Evolutionary conservation across 1,284 basidiomycete species (phyloP).

Genomic region (Cryptococcus wingfieldii): DNA sequence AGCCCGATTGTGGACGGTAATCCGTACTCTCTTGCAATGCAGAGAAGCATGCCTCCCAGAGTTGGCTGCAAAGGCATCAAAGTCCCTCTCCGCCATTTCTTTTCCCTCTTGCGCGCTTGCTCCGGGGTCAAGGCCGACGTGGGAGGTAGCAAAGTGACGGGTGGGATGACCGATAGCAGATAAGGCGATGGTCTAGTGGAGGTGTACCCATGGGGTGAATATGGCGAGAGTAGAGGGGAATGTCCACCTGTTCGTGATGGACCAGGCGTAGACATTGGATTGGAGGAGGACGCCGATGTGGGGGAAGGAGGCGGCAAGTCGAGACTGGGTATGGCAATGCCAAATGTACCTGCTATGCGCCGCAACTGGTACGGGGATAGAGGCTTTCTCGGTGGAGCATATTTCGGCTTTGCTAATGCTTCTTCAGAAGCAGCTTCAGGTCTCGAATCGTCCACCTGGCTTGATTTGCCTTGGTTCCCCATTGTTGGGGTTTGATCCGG

Average conservation of each 20-base stretch:
- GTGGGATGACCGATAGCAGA: conserved; percentile 43
- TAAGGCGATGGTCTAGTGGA: conserved; percentile 12
- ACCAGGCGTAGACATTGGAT: neutral
- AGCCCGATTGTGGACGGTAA: conserved; percentile 42
- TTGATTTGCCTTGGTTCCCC: too few relatives aligned
- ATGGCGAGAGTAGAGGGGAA: conserved; percentile 4
- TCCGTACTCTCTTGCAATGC: conserved; percentile 45
- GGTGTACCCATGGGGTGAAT: neutral
- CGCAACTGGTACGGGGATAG: conserved; percentile 37
- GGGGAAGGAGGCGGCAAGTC: conserved; percentile 5
- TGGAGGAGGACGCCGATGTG: neutral
- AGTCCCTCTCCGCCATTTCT: conserved; percentile 39
- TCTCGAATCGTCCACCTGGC: too few relatives aligned
- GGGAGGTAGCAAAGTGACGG: conserved; percentile 24
- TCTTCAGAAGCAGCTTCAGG: neutral
- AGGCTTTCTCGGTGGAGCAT: conserved; percentile 32
- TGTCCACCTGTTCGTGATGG: conserved; percentile 9
- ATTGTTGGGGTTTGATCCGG: too few relatives aligned
- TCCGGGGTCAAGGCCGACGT: conserved; percentile 1
- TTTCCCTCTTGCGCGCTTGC: conserved; percentile 8
- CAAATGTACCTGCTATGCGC: conserved; percentile 44
- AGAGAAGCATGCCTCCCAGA: conserved; percentile 41
- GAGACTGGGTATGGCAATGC: conserved; percentile 38
- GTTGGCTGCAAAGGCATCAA: conserved; percentile 44
- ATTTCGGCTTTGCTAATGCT: neutral